Base-by-base conservation (phyloP, 805 yeast genomes). In the Aciculoconidium aculeatum region DNA sequence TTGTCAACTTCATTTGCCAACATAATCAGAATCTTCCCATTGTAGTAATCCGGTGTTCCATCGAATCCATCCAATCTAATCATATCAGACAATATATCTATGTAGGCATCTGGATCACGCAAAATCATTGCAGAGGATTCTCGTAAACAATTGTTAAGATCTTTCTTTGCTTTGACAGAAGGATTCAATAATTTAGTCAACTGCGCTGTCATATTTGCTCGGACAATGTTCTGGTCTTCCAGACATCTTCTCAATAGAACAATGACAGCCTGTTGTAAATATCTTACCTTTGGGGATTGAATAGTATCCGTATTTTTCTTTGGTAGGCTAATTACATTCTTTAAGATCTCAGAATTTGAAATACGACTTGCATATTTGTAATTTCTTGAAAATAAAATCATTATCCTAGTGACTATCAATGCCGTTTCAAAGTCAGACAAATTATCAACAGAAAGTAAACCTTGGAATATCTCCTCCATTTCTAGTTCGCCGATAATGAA, bases 231-330 rank as follows among this genome's bases (percentile, higher is more conserved):
- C 3, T 12, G 28, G 15, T 30, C 27, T 51, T 87, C 96, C 49
- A 79, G 75, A 34, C 87, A 77, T 24, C 81, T 64, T 47, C 95
- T 70, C 1, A 79, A 50, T 18, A 86, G 56, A 8, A 74, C 58
- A 1, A 75, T 61, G 12, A 77, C 59, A 1, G 73, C 28, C 17
- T 24, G 25, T 18, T 25, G 28, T 10, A 30, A 21, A 8, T 23
- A 17, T 3, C 24, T 23, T 6, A 28, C 15, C 14, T 35, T 35
- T 13, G 21, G 26, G 15, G 16, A 30, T 14, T 42, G 42, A 5
- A 39, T 29, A 30, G 21, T 25, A 4, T 30, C 28, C 6, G 28
- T 13, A 12, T 15, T 13, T 13, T 29, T 28, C 7, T 48, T 46
- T 20, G 77, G 58, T 6, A 67, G 58, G 15, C 52, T 51, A 9